Evolutionary conservation across 2,329 filamentous ascomycete species (phyloP).

Genomic region (Uncinocarpus reesii): DNA sequence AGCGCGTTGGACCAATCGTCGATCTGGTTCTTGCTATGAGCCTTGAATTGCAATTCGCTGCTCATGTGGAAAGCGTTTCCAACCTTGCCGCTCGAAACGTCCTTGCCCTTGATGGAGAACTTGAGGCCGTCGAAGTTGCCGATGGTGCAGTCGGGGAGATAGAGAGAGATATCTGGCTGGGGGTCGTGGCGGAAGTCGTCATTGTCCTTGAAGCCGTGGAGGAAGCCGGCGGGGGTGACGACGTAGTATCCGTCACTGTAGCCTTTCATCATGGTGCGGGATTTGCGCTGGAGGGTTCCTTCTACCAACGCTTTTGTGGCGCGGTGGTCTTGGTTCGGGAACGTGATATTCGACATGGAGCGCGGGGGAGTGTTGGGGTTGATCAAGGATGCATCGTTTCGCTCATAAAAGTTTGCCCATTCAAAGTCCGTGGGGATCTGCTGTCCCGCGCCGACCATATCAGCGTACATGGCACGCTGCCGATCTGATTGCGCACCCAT

Average conservation of each 20-base stretch:
- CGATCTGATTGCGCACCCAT: slow-evolving; percentile 72
- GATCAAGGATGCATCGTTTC: slow-evolving; percentile 62
- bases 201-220: slow-evolving; percentile 94
- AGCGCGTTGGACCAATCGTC: slow-evolving; percentile 54
- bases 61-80: slow-evolving; percentile 69
- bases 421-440: slow-evolving; percentile 76
- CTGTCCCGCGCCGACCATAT: slow-evolving; percentile 69
- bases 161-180: slow-evolving; percentile 76
- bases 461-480: slow-evolving; percentile 66
- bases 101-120: slow-evolving; percentile 93
- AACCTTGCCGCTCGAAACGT: slow-evolving; percentile 65
- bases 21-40: slow-evolving; percentile 67
- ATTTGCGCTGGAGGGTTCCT: slow-evolving; percentile 81
- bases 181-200: slow-evolving; percentile 53
- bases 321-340: slow-evolving; percentile 78
- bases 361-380: slow-evolving; percentile 66
- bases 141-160: slow-evolving; percentile 79
- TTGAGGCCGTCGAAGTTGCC: slow-evolving; percentile 64
- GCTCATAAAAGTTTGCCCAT: slow-evolving; percentile 73
- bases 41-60: slow-evolving; percentile 79
- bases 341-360: slow-evolving; percentile 61
- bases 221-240: slow-evolving; percentile 72
- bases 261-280: slow-evolving; percentile 68
- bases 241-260: slow-evolving; percentile 81
- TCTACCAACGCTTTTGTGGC: slow-evolving; percentile 76